Percentiles rank a stretch among this genome's conserved stretches.
phyloP scores from a whole-genome alignment of 257 asterid genomes.

The Schizonepeta tenuifolia region DNA sequence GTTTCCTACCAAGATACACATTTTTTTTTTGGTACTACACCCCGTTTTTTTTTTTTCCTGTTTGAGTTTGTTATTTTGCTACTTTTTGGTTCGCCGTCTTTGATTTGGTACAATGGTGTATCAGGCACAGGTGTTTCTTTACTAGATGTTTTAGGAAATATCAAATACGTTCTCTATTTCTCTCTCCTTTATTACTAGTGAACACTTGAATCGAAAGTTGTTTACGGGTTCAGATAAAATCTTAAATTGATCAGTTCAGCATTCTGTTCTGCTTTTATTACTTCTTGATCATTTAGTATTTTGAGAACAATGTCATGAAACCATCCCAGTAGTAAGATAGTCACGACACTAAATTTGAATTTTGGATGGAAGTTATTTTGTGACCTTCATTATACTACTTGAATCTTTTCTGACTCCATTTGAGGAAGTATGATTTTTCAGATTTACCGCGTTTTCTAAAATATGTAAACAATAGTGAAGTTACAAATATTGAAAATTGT shows the following conservation, averaged over 20 bases:
- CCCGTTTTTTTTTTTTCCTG: neutral
- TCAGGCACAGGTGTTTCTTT: neutral
- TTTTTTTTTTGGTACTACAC: neutral
- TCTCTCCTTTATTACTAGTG: neutral
- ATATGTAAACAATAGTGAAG: neutral
- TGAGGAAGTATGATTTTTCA: neutral
- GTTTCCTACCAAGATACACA: constrained; percentile 7
- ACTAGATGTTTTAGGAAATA: constrained; percentile 18
- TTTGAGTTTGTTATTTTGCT: neutral
- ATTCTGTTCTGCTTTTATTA: too few relatives aligned
- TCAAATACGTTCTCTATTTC: neutral
- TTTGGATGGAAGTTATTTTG: neutral
- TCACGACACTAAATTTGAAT: neutral
- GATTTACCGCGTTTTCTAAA: neutral
- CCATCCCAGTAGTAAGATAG: too few relatives aligned
- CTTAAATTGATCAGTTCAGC: neutral
- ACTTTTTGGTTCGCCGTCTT: neutral
- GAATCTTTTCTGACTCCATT: neutral
- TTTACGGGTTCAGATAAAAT: neutral
- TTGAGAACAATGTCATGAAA: too few relatives aligned
- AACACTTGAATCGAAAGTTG: neutral
- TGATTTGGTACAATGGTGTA: constrained; percentile 11
- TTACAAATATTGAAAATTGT: neutral
- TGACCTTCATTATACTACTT: neutral
- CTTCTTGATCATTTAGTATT: too few relatives aligned